A percentile compares a stretch with the other conserved stretches of the same genome.
Evolutionary conservation across 176 grass and related monocot genomes (phyloP).

Genomic region (Hordeum marinum): DNA sequence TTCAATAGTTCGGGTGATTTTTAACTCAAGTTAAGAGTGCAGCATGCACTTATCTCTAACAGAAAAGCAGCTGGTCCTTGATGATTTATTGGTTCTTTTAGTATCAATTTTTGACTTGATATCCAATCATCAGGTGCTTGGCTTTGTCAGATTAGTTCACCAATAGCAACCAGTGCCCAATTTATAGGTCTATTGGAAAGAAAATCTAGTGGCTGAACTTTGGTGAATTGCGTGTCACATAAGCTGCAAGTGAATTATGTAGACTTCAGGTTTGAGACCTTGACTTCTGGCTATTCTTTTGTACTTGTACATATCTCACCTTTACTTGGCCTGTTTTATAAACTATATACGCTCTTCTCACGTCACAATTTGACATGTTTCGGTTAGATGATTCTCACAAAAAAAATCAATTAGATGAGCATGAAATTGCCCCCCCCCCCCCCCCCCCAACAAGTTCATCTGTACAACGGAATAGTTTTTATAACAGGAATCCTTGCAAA

Average conservation of each 20-base stretch:
- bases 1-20: too few relatives aligned
- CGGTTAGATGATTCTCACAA: too few relatives aligned
- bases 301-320: neutral
- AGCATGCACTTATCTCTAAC: neutral
- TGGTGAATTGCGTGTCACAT: neutral
- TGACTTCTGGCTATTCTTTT: neutral
- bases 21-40: neutral
- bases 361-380: too few relatives aligned
- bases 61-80: neutral
- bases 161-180: neutral
- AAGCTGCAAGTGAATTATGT: neutral
- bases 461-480: neutral
- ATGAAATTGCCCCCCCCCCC: too few relatives aligned
- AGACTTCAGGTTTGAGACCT: neutral
- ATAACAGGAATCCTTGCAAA: neutral
- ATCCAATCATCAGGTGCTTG: neutral
- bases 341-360: too few relatives aligned
- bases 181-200: neutral
- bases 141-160: conserved; percentile 18
- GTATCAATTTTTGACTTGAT: neutral
- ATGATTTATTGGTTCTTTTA: neutral
- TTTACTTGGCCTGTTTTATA: neutral
- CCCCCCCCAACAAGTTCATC: neutral
- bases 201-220: neutral
- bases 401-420: too few relatives aligned